Base-by-base conservation (phyloP, 2,329 filamentous ascomycete genomes). In the Trichoderma oligosporum region DNA sequence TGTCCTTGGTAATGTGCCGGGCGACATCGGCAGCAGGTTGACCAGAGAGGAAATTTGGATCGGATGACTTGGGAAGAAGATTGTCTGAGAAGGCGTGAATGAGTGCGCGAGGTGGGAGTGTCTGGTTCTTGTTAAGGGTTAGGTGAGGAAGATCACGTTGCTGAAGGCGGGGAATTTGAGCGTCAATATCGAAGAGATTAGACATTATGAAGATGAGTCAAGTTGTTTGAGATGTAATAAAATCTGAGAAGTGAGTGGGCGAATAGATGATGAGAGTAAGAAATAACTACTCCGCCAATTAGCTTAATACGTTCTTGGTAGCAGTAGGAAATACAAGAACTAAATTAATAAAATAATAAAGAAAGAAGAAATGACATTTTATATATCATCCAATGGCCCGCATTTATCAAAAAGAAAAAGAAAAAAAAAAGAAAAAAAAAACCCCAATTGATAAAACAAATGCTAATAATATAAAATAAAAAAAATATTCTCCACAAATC, bases 1-100 rank as follows among this genome's bases (percentile, higher is more conserved):
- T 72, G 58, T 75, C 70, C 7, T 63, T 29, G 8, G 75, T 64
- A 33, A 83, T 74, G 67, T 84, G 80, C 11, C 66, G 58, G 41
- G 66, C 61, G 24, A 68, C 57, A 58, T 66, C 48, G 67, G 74
- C 63, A 5, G 65, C 64, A 3, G 67, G 57, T 8, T 64, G 60
- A 27, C 66, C 65, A 49, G 62, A 41, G 25, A 78, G 72, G 56
- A 74, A 74, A 8, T 53, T 60, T 0, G 65, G 56, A 16, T 65
- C 64, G 8, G 49, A 57, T 2, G 68, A 62, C 27, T 61, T 59
- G 0, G 76, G 75, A 24, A 82, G 74, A 8, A 74, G n/a, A n/a
- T n/a, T 70, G 5, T 72, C 63, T 14, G 75, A 68, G 31, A 77
- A 76, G 24, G 64, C 54, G 9, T 64, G 56, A 29, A 82, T 65